Percentiles rank a stretch among this genome's conserved stretches.
Conservation (phyloP, 1,139 yeast species). For the Meyerozyma carpophila region DNA sequence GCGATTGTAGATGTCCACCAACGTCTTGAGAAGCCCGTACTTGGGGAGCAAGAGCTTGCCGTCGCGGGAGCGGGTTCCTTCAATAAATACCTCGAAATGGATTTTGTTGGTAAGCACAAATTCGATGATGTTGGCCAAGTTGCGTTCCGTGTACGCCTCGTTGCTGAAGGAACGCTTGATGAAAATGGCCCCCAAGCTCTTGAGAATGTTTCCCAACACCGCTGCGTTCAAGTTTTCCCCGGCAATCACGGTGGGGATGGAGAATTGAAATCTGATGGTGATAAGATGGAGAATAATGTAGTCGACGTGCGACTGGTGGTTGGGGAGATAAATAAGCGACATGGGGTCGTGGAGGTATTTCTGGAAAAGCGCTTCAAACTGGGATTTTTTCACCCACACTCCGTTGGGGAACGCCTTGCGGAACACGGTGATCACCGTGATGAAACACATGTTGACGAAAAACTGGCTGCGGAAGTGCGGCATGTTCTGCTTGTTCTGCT, state of each 20-base stretch:
- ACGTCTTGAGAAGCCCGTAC: constrained; percentile 55
- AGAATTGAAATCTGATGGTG: constrained; percentile 51
- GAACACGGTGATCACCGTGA: constrained; percentile 32
- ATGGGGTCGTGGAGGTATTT: constrained; percentile 66
- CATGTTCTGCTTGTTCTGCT: constrained; percentile 33
- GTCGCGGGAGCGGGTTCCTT: constrained; percentile 64
- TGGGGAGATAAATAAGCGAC: constrained; percentile 40
- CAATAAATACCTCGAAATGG: constrained; percentile 60
- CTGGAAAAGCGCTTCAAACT: constrained; percentile 52
- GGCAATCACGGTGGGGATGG: constrained; percentile 59
- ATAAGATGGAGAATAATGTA: constrained; percentile 58
- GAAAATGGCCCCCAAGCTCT: constrained; percentile 43
- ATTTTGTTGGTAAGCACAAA: constrained; percentile 46
- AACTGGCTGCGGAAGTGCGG: constrained; percentile 15
- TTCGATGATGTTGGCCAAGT: constrained; percentile 51
- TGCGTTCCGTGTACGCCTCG: constrained; percentile 53
- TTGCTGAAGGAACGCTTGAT: constrained; percentile 42
- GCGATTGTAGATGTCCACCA: constrained; percentile 41
- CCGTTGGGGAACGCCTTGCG: constrained; percentile 41
- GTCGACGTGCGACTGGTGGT: constrained; percentile 65
- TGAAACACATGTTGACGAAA: constrained; percentile 12
- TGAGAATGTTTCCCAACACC: constrained; percentile 45
- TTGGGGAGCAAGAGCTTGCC: constrained; percentile 62
- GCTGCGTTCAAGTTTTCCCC: constrained; percentile 68
- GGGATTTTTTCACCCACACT: constrained; percentile 34